These are phyloP conservation scores for Posidonia oceanica DNA, from an alignment of 116 monocot genomes.

Conservation along the genomic window DNA sequence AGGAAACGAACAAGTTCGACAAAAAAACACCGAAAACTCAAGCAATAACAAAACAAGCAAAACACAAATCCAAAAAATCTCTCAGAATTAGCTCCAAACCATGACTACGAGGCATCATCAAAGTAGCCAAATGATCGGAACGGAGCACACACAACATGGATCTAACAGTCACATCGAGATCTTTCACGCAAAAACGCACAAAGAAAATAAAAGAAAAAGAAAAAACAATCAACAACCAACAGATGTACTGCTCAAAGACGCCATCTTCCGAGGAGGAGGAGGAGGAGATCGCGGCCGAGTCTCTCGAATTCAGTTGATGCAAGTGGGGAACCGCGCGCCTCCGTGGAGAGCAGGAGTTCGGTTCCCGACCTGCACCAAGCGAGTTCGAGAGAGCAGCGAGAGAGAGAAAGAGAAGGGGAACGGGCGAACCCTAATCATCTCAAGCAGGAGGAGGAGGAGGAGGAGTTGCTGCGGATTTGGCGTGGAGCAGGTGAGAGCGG, in stretches of 20 bases:
- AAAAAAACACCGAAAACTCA: background rate
- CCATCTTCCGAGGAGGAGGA: background rate
- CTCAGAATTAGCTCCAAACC: background rate
- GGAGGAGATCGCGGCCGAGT: constrained; percentile 1
- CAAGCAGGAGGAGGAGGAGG: background rate
- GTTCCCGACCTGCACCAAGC: constrained; percentile 34
- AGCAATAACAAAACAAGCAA: background rate
- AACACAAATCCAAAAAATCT: background rate
- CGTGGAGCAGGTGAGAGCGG: background rate
- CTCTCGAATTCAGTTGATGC: constrained; percentile 25
- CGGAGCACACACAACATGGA: too few species aligned
- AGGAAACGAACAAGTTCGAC: too few species aligned
- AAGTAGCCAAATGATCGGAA: background rate
- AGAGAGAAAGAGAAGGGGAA: background rate
- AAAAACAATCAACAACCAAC: too few species aligned
- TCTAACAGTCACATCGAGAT: too few species aligned
- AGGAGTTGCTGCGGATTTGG: background rate
- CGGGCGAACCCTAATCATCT: too few species aligned
- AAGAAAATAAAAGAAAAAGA: too few species aligned
- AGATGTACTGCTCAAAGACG: background rate
- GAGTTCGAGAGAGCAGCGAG: constrained; percentile 16
- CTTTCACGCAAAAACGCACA: too few species aligned
- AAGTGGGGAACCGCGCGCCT: constrained; percentile 16
- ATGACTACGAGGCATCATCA: background rate
- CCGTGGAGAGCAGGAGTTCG: background rate